phyloP scores from a whole-genome alignment of 1,284 basidiomycete genomes.

The Tremellales sp. region DNA sequence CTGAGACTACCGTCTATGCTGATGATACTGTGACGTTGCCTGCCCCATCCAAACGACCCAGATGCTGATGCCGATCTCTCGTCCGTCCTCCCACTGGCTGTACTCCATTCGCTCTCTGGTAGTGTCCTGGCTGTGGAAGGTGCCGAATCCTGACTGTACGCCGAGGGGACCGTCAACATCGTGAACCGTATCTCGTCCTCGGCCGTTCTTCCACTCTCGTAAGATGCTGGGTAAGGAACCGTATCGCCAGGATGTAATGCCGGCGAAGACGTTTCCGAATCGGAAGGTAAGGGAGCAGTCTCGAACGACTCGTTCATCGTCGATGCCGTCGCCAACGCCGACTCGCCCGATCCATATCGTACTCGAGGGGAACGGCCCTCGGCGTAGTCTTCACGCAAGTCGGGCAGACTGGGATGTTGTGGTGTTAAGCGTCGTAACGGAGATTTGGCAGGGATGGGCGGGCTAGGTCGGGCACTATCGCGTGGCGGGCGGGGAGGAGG shows the following conservation, averaged over 20 bases:
- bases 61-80: neutral
- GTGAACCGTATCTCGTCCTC: conserved; percentile 20
- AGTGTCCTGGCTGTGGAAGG: conserved; percentile 19
- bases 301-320: neutral
- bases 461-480: conserved; percentile 17
- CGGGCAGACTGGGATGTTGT: conserved; percentile 6
- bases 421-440: conserved; percentile 32
- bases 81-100: conserved; percentile 3
- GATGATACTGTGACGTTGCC: conserved; percentile 9
- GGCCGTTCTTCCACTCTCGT: neutral
- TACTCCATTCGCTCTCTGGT: conserved; percentile 2
- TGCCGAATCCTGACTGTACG: conserved; percentile 34
- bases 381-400: neutral
- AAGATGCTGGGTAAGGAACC: neutral
- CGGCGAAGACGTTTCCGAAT: neutral
- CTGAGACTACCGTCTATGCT: neutral
- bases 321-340: conserved; percentile 6
- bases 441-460: conserved; percentile 42
- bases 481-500: conserved; percentile 9
- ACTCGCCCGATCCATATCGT: conserved; percentile 11
- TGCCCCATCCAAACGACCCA: conserved; percentile 19
- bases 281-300: neutral
- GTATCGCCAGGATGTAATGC: neutral
- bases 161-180: conserved; percentile 18
- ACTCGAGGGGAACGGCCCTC: neutral